Evolutionary conservation across 2,329 filamentous ascomycete genomes (phyloP).

Genomic region (Ophiostoma ips): DNA sequence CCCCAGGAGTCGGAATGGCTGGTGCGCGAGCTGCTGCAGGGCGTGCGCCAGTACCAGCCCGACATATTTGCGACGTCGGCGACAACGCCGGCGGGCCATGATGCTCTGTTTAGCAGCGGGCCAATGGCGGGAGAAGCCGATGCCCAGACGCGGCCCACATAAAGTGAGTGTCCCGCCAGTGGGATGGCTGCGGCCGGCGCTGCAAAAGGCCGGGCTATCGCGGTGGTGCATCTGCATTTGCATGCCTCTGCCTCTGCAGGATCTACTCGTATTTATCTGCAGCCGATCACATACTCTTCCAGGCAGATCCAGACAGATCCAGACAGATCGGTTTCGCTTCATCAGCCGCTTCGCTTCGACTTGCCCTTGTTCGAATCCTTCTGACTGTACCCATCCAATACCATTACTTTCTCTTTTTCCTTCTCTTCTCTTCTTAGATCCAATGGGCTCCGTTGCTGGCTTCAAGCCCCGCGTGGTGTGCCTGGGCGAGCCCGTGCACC

Average conservation of each 20-base stretch:
- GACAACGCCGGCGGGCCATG: not conserved
- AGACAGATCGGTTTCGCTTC: no score
- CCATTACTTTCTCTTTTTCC: not conserved
- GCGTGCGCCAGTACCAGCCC: not conserved
- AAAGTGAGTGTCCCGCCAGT: not conserved
- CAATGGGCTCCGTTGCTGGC: not conserved
- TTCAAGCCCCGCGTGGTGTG: slow-evolving; percentile 28
- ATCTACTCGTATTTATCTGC: no score
- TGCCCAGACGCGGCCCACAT: not conserved
- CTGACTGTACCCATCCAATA: no score
- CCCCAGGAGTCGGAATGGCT: not conserved
- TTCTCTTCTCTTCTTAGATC: not conserved
- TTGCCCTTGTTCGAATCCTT: not conserved
- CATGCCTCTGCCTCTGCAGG: no score
- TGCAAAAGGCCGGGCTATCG: no score
- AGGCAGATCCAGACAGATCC: no score
- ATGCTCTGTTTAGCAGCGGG: not conserved
- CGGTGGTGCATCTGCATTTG: no score
- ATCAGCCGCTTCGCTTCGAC: not conserved
- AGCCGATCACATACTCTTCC: no score
- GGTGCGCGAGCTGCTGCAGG: not conserved
- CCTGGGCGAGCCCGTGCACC: slow-evolving; percentile 26
- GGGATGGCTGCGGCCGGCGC: no score
- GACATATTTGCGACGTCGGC: not conserved
- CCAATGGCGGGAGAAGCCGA: slow-evolving; percentile 1